Conservation (phyloP, 306 rosid species). For the Fragaria iinumae region DNA sequence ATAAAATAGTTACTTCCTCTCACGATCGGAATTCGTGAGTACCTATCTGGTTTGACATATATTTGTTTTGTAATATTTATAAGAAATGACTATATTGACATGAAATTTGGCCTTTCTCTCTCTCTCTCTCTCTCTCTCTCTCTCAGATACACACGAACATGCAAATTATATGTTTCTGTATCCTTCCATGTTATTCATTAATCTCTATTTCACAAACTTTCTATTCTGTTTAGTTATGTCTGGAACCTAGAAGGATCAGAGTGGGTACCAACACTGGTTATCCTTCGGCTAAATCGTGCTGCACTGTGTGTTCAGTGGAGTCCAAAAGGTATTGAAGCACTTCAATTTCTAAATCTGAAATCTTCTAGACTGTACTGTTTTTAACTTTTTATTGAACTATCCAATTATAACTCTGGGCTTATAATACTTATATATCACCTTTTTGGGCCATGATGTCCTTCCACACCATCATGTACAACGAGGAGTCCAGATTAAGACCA, state of each 20-base stretch:
- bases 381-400: background rate
- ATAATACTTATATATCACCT: background rate
- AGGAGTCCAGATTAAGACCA: background rate
- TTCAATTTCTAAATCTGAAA: conserved; percentile 10
- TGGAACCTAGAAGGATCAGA: conserved; percentile 94
- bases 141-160: background rate
- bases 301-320: conserved; percentile 99
- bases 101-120: background rate
- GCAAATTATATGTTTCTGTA: background rate
- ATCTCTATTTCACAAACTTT: conserved; percentile 13
- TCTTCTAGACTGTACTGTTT: conserved; percentile 5
- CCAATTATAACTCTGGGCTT: background rate
- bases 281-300: conserved; percentile 92
- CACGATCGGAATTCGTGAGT: conserved; percentile 99
- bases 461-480: background rate
- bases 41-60: conserved; percentile 29
- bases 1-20: conserved; percentile 90
- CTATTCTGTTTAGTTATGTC: conserved; percentile 59
- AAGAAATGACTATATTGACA: background rate
- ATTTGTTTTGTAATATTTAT: conserved; percentile 8
- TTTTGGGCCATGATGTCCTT: background rate
- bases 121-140: background rate
- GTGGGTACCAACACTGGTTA: conserved; percentile 95
- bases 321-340: conserved; percentile 70
- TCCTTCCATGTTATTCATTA: background rate